These are phyloP conservation scores for Orobanche coerulescens DNA, from an alignment of 257 asterid genomes.

Conservation along the genomic window DNA sequence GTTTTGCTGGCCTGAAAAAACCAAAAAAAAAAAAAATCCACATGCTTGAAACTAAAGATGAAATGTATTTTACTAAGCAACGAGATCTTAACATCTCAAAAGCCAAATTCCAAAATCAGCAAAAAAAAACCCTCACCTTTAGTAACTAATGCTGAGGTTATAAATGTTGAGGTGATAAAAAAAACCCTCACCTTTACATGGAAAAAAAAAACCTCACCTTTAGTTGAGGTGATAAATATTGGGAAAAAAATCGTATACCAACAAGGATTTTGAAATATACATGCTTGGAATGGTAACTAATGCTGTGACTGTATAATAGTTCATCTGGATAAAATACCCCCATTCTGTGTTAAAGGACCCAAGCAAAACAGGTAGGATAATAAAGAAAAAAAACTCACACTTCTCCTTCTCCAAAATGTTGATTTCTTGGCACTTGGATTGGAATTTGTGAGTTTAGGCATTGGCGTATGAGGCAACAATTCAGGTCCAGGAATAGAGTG, in stretches of 20 bases:
- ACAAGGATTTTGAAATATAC: neutral
- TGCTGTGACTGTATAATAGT: neutral
- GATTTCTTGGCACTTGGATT: slow-evolving; percentile 56
- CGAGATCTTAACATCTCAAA: neutral
- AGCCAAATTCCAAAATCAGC: neutral
- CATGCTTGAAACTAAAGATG: slow-evolving; percentile 16
- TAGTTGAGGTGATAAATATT: neutral
- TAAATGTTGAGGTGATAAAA: too few relatives aligned
- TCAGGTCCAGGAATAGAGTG: slow-evolving; percentile 51
- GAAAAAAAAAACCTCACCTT: too few relatives aligned
- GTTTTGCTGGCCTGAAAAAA: slow-evolving; percentile 55
- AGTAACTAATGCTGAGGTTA: too few relatives aligned
- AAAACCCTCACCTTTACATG: too few relatives aligned
- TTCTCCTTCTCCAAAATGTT: slow-evolving; percentile 78
- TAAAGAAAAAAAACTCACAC: slow-evolving; percentile 42
- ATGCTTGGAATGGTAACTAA: slow-evolving; percentile 7
- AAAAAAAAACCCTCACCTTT: too few relatives aligned
- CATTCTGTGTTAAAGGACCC: slow-evolving; percentile 6
- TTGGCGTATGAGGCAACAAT: slow-evolving; percentile 41
- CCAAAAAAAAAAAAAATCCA: slow-evolving; percentile 16
- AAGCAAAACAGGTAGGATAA: slow-evolving; percentile 5
- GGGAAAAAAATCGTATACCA: neutral
- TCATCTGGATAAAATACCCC: neutral
- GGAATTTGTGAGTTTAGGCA: slow-evolving; percentile 38
- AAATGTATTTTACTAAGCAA: slow-evolving; percentile 12